These are phyloP conservation scores for Phyllostachys edulis DNA, from an alignment of 176 grass and related monocot species.

Conservation along the genomic window DNA sequence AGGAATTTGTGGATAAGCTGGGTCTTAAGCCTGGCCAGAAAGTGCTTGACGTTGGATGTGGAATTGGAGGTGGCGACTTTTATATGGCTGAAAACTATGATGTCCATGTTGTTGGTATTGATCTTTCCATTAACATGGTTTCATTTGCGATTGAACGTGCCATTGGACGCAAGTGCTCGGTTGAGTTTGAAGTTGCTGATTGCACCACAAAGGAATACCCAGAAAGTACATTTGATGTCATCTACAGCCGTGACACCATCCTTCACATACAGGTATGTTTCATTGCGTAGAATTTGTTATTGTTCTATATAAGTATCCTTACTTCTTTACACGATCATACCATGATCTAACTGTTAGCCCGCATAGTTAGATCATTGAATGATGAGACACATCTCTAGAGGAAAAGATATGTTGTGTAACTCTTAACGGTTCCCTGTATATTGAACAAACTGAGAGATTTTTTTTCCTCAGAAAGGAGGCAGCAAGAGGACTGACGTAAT, in stretches of 20 bases:
- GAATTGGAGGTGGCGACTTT: slow-evolving; percentile 93
- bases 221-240: slow-evolving; percentile 73
- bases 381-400: no score
- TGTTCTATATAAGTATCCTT: slow-evolving; percentile 1
- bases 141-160: slow-evolving; percentile 93
- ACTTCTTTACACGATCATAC: neutral
- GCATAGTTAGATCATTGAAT: no score
- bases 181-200: slow-evolving; percentile 95
- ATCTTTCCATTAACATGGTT: slow-evolving; percentile 98
- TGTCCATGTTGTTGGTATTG: slow-evolving; percentile 89
- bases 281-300: neutral
- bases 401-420: no score
- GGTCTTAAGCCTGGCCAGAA: slow-evolving; percentile 87
- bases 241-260: slow-evolving; percentile 97
- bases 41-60: slow-evolving; percentile 93
- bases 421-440: no score
- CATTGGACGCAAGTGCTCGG: slow-evolving; percentile 78
- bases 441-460: no score
- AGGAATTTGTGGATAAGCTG: slow-evolving; percentile 86
- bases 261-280: slow-evolving; percentile 87
- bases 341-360: no score
- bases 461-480: no score
- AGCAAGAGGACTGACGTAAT: no score
- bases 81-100: slow-evolving; percentile 96
- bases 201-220: slow-evolving; percentile 88